A percentile compares a stretch with the other conserved stretches of the same genome.
Conservation (phyloP, 2,329 filamentous ascomycete genomes). For the Colletotrichum abscissum region DNA sequence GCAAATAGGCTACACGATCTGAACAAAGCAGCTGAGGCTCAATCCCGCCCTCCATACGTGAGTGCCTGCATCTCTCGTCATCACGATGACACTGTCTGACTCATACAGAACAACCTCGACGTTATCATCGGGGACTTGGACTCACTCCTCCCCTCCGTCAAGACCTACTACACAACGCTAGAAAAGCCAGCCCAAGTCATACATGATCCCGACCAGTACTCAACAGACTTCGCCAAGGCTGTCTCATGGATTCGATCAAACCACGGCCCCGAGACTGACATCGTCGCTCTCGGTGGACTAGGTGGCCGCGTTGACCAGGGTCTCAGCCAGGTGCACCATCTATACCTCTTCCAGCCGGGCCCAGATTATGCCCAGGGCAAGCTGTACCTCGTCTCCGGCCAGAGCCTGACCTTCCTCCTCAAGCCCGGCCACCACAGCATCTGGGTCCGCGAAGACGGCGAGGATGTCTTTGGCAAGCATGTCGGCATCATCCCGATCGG, state of each 20-base stretch:
- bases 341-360: conserved; percentile 72
- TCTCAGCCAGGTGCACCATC: conserved; percentile 87
- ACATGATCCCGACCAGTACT: conserved; percentile 82
- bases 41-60: conserved; percentile 11
- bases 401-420: conserved; percentile 86
- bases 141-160: conserved; percentile 74
- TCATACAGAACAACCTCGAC: conserved; percentile 67
- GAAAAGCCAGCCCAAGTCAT: conserved; percentile 67
- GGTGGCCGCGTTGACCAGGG: conserved; percentile 94
- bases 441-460: conserved; percentile 64
- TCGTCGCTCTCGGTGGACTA: conserved; percentile 86
- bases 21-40: conserved; percentile 4
- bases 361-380: conserved; percentile 62
- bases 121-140: conserved; percentile 92
- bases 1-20: conserved; percentile 78
- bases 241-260: conserved; percentile 66
- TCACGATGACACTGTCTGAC: not conserved
- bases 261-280: conserved; percentile 58
- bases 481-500: conserved; percentile 89
- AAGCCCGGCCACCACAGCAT: conserved; percentile 75
- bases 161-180: conserved; percentile 72
- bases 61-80: not conserved
- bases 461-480: conserved; percentile 76
- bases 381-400: conserved; percentile 84
- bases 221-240: conserved; percentile 92